Percentiles rank a stretch among this genome's conserved stretches.
Evolutionary conservation across 345 rosid genomes (phyloP).

Genomic region (Carallia pectinifolia): DNA sequence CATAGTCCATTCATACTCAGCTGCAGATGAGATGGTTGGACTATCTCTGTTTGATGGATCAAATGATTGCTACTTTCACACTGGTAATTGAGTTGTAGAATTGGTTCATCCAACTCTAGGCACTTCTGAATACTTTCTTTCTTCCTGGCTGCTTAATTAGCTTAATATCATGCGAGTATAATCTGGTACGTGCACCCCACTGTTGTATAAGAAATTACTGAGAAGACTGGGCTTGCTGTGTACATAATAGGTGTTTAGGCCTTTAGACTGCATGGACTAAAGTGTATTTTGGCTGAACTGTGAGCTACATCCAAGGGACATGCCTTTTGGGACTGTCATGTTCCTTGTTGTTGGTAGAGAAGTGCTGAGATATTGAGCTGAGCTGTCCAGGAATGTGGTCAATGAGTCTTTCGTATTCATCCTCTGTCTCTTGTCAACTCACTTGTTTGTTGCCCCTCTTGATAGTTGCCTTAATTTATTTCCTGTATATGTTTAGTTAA

Average conservation of each 20-base stretch:
- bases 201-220: background rate
- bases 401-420: too few relatives aligned
- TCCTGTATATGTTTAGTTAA: too few relatives aligned
- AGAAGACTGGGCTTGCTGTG: background rate
- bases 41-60: slow-evolving; percentile 90
- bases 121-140: slow-evolving; percentile 1
- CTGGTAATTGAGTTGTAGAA: slow-evolving; percentile 43
- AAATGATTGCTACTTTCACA: slow-evolving; percentile 92
- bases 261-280: background rate
- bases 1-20: slow-evolving; percentile 91
- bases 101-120: background rate
- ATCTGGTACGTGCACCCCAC: background rate
- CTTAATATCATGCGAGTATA: background rate
- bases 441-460: too few relatives aligned
- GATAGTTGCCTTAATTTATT: too few relatives aligned
- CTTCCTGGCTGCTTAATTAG: background rate
- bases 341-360: too few relatives aligned
- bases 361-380: too few relatives aligned
- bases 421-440: too few relatives aligned
- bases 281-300: background rate
- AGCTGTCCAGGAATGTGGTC: too few relatives aligned
- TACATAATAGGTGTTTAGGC: background rate
- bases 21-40: slow-evolving; percentile 98
- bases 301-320: background rate
- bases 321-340: too few relatives aligned